Evolutionary conservation across 2,329 filamentous ascomycete genomes (phyloP).

Genomic region (Cercospora zeina): DNA sequence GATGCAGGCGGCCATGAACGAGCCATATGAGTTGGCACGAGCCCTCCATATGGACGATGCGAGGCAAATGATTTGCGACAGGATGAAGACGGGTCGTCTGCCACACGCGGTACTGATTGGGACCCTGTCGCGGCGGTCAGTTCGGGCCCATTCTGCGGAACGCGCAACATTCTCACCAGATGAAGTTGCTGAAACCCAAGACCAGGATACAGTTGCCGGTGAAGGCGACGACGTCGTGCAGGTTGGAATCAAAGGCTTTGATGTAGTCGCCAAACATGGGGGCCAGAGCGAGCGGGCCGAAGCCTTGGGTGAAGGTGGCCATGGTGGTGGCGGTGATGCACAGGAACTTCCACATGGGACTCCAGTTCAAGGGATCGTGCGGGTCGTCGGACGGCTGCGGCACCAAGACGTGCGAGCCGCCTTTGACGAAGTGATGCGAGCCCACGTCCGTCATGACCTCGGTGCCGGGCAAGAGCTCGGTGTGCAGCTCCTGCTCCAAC

Average conservation of each 20-base stretch:
- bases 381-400: constrained; percentile 53
- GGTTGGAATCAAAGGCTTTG: constrained; percentile 52
- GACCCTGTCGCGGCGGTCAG: constrained; percentile 45
- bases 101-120: constrained; percentile 58
- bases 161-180: constrained; percentile 49
- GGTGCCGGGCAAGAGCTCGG: constrained; percentile 58
- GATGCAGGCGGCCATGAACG: constrained; percentile 63
- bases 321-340: constrained; percentile 51
- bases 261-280: constrained; percentile 63
- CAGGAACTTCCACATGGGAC: constrained; percentile 50
- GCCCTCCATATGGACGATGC: constrained; percentile 60
- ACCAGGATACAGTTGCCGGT: constrained; percentile 59
- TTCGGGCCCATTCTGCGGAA: not conserved
- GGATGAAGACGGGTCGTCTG: constrained; percentile 55
- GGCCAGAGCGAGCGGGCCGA: constrained; percentile 57
- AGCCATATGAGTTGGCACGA: constrained; percentile 57
- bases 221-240: constrained; percentile 53
- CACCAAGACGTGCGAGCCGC: constrained; percentile 50
- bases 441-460: constrained; percentile 64
- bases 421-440: constrained; percentile 64
- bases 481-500: constrained; percentile 55
- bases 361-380: constrained; percentile 49
- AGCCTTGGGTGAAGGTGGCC: constrained; percentile 56
- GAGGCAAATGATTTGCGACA: constrained; percentile 56
- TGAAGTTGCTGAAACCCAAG: constrained; percentile 61